Base-by-base conservation (phyloP, 1,139 yeast genomes). In the Lodderomyces parapsilosis region DNA sequence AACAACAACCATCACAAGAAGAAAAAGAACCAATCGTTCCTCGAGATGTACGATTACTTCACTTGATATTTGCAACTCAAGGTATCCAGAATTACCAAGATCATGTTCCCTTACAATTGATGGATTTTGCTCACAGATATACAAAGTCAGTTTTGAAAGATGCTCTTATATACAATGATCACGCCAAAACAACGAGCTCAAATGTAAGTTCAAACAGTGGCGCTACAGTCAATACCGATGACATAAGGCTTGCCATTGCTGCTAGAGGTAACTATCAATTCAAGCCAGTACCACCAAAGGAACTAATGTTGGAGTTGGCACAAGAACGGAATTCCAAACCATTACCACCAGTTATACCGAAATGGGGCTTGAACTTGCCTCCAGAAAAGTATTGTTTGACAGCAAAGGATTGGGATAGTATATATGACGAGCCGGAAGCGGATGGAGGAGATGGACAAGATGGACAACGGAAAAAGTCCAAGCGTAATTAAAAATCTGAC, bases 361-460 rank as follows among this genome's bases (percentile, higher is more conserved):
- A 86, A 44, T 91, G 93, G 85, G 99, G 99, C 18, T 75, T 93
- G 44, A 80, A 97, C 49, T 72, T 94, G 44, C 99, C 99, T 3
- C 99, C 99, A 8, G 99, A 93, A 68, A 93, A 91, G 76, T 91
- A 90, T 67, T 93, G 98, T 64, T 68, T 93, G 44, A 90, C 96
- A 0, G 90, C 89, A 2, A 77, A 78, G 50, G 93, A 87, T 53
- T 84, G 90, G 83, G 83, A 80, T 42, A 61, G 52, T 41, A 52
- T 68, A 42, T 68, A 63, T 34, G 73, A 68, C 18, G 74, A 68
- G 41, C 58, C 59, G 6, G 63, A 57, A 23, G 68, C 62, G 32
- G 60, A 55, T 23, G 58, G 52, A 6, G 44, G 27, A 24, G 41
- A 39, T 13, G 38, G 35, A 28, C 42, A 41, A 24, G 41, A 39